These are phyloP conservation scores for Orbilia ellipsospora DNA, from an alignment of 2,329 filamentous ascomycete genomes.

Conservation along the genomic window DNA sequence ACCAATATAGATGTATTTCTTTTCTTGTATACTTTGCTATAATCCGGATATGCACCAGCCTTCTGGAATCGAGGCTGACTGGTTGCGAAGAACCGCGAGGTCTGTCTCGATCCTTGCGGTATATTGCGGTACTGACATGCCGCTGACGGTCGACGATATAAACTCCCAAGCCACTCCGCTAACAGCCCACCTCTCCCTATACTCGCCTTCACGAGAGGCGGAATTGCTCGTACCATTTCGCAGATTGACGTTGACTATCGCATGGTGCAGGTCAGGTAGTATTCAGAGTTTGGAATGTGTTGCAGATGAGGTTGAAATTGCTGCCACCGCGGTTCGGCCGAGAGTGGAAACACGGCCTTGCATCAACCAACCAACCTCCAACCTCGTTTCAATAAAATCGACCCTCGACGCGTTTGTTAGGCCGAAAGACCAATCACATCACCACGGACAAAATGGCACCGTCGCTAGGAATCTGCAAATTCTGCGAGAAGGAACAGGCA, in stretches of 20 bases:
- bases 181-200: conserved; percentile 13
- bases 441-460: conserved; percentile 51
- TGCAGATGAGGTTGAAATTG: conserved; percentile 49
- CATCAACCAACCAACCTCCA: conserved; percentile 19
- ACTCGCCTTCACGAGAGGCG: conserved; percentile 22
- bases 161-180: conserved; percentile 30
- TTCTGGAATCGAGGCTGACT: conserved; percentile 25
- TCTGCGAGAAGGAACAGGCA: conserved; percentile 54
- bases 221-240: conserved; percentile 49
- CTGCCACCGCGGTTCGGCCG: conserved; percentile 16
- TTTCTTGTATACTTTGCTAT: conserved; percentile 49
- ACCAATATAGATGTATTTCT: conserved; percentile 51
- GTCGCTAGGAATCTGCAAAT: conserved; percentile 53
- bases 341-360: neutral
- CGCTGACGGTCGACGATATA: conserved; percentile 41
- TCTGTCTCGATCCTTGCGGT: neutral
- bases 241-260: conserved; percentile 28
- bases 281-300: conserved; percentile 30
- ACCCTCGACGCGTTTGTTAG: conserved; percentile 14
- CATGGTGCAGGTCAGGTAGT: conserved; percentile 13
- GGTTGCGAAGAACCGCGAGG: conserved; percentile 48
- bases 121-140: conserved; percentile 37
- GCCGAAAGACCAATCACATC: conserved; percentile 11
- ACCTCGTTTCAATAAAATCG: conserved; percentile 10
- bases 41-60: conserved; percentile 36